A percentile compares a stretch with the other conserved stretches of the same genome.
Conservation (phyloP, 441 rosid genomes). For the Mallotus repandus region DNA sequence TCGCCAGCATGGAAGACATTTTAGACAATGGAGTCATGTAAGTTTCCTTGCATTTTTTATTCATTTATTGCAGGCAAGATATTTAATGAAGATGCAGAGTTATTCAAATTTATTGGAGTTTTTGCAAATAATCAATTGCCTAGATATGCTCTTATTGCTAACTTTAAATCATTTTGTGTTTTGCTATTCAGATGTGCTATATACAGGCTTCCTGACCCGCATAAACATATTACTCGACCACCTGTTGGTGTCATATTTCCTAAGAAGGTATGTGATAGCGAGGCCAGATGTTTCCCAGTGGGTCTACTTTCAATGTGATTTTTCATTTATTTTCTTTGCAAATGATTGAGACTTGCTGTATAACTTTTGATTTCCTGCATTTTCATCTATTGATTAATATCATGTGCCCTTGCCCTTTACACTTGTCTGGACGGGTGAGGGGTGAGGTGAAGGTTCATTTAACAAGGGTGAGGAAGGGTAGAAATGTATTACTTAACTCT, state of each 20-base stretch:
- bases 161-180: not conserved
- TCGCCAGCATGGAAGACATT: constrained; percentile 79
- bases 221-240: constrained; percentile 58
- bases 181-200: constrained; percentile 63
- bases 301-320: not conserved
- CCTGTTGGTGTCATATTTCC: constrained; percentile 68
- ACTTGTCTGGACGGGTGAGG: too few relatives aligned
- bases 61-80: not conserved
- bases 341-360: not conserved
- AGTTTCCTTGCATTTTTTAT: constrained; percentile 30
- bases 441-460: too few relatives aligned
- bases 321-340: not conserved
- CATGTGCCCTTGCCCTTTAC: not conserved
- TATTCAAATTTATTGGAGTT: not conserved
- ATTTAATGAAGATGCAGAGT: too few relatives aligned
- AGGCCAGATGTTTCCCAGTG: not conserved
- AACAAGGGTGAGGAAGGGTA: too few relatives aligned
- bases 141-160: not conserved
- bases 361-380: not conserved
- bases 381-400: not conserved
- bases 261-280: constrained; percentile 49
- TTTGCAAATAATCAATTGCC: constrained; percentile 13
- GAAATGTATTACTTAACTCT: too few relatives aligned
- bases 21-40: constrained; percentile 83
- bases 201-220: constrained; percentile 74